Conservation (phyloP, 2,329 filamentous ascomycete species). For the Trichothecium sympodiale region DNA sequence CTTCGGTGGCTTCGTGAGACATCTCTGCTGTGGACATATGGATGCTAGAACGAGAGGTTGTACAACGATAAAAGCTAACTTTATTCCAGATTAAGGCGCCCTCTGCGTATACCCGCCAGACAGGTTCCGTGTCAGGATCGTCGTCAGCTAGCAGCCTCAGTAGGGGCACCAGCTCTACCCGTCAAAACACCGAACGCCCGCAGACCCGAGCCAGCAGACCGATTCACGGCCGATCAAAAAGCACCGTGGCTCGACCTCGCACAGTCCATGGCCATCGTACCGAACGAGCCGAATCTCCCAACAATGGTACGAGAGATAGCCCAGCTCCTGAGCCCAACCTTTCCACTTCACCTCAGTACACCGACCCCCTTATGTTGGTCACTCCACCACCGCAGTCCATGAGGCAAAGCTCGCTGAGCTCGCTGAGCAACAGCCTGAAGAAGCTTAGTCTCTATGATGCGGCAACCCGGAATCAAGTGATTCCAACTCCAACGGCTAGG, state of each 20-base stretch:
- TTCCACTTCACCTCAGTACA: slow-evolving; percentile 9
- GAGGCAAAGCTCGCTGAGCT: slow-evolving; percentile 38
- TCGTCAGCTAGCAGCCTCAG: slow-evolving; percentile 36
- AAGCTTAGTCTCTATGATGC: slow-evolving; percentile 27
- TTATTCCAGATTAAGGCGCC: slow-evolving; percentile 23
- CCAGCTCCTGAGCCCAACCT: slow-evolving; percentile 5
- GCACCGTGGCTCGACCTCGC: slow-evolving; percentile 22
- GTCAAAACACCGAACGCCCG: slow-evolving; percentile 37
- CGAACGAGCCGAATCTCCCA: slow-evolving; percentile 22
- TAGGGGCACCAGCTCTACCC: slow-evolving; percentile 44
- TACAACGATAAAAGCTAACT: slow-evolving; percentile 4
- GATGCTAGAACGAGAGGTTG: no score
- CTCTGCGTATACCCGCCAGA: slow-evolving; percentile 4
- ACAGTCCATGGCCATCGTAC: slow-evolving; percentile 29
- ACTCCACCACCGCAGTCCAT: slow-evolving; percentile 15
- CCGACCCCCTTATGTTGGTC: slow-evolving; percentile 11
- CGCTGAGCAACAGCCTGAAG: slow-evolving; percentile 25
- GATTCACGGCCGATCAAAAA: slow-evolving; percentile 32
- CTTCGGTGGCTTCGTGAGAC: no score
- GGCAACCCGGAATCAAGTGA: slow-evolving; percentile 35
- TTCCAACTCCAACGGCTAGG: slow-evolving; percentile 16
- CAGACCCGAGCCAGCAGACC: slow-evolving; percentile 39
- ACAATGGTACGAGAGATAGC: slow-evolving; percentile 22
- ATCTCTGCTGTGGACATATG: neutral
- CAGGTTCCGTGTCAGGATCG: slow-evolving; percentile 12